phyloP scores from a whole-genome alignment of 306 rosid genomes.

The Cyclanthera cordifolia region DNA sequence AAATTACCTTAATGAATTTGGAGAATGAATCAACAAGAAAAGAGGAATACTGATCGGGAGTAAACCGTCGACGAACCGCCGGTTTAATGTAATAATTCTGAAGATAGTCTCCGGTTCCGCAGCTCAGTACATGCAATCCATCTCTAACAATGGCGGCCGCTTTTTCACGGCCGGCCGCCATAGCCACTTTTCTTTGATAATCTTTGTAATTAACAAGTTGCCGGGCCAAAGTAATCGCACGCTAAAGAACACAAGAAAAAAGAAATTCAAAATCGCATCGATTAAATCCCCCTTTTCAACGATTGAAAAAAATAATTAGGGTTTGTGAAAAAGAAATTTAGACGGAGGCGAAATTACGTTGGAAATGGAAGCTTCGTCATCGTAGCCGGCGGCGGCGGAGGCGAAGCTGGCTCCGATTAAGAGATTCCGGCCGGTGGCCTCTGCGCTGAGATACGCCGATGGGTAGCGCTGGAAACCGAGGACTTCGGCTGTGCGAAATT shows the following conservation, averaged over 20 bases:
- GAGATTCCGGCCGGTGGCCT: conserved; percentile 76
- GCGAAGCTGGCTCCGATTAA: conserved; percentile 83
- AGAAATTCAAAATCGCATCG: background rate
- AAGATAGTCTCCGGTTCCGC: conserved; percentile 67
- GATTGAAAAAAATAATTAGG: background rate
- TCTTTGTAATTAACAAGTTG: conserved; percentile 60
- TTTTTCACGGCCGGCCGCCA: conserved; percentile 53
- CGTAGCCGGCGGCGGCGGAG: conserved; percentile 93
- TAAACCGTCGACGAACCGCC: conserved; percentile 33
- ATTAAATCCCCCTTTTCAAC: background rate
- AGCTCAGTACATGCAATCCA: conserved; percentile 58
- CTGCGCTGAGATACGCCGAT: conserved; percentile 81
- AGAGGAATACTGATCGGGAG: conserved; percentile 54
- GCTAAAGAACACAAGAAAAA: conserved; percentile 28
- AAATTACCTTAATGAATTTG: conserved; percentile 49
- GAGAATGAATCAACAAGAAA: conserved; percentile 39
- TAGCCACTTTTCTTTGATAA: conserved; percentile 59
- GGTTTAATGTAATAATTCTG: conserved; percentile 83
- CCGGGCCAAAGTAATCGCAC: conserved; percentile 65
- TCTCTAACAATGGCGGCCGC: conserved; percentile 58
- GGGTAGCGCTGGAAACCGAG: conserved; percentile 62
- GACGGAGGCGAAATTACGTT: conserved; percentile 18
- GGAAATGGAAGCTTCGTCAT: conserved; percentile 51
- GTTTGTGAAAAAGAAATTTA: background rate
- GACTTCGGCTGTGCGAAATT: conserved; percentile 43